Evolutionary conservation across 345 rosid species (phyloP), one percentile per base, ranked within the genome.

Genomic region (Eucalyptus camaldulensis): DNA sequence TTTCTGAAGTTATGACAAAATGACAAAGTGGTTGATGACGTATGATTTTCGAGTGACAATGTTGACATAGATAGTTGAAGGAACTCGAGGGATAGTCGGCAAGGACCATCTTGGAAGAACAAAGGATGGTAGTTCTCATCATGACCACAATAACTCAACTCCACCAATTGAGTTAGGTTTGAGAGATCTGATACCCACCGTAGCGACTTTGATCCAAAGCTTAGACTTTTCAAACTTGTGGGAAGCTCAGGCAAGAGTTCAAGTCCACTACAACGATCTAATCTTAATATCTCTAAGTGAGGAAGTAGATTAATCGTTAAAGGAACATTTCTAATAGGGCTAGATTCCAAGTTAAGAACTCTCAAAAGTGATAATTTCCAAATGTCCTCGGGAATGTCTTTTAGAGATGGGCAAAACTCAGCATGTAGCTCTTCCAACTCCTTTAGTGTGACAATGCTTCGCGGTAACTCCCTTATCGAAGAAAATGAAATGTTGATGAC

Each of bases 341-440:
- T 25, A 6, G 4, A 12, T 25, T 60, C 2, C 67, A 27, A 60
- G 67, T 27, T 15, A 6, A 60, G 14, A 7, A 27, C 67, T 12
- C 67, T 60, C 31, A 60, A 60, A 25, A 60, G 67, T 5, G 16
- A 62, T 7, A 62, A 62, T 62, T 29, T 5, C 7, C 17, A 13
- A 62, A 62, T 27, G 72, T 8, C 37, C 33, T 62, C 8, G 4
- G 72, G 72, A 62, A 62, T 14, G 29, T 62, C 17, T 37, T 62
- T 29, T 4, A 62, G 33, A 29, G 2, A 1, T 4, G 1, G 2
- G 72, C 72, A 62, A 62, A 2, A 0, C 3, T 4, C 2, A 9
- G 17, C 72, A 29, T 62, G 72, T 2, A 62, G 17, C 72, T 62
- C 72, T 62, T 62, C 72, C 33, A 62, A 62, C 37, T 62, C 72